phyloP scores from a whole-genome alignment of 208 protist species.

The Trichomonas gallinae region DNA sequence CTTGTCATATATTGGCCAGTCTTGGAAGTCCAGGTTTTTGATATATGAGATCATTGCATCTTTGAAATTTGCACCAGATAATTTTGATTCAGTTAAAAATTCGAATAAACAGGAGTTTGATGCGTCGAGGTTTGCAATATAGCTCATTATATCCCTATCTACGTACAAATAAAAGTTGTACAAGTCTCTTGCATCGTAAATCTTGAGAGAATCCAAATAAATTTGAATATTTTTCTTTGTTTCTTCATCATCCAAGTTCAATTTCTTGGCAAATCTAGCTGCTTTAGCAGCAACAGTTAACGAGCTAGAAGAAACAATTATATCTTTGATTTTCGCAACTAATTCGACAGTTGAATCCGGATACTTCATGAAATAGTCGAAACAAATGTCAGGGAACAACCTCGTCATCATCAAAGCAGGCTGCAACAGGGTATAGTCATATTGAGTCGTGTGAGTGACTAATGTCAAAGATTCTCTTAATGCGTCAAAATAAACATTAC shows the following conservation, averaged over 20 bases:
- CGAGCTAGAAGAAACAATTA: neutral
- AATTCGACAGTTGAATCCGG: neutral
- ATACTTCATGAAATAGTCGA: neutral
- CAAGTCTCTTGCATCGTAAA: neutral
- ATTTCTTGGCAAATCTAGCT: neutral
- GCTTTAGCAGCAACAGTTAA: neutral
- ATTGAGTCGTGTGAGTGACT: neutral
- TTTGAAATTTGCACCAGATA: neutral
- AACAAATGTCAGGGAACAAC: neutral
- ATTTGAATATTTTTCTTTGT: neutral
- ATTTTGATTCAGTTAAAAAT: neutral
- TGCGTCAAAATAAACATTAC: neutral
- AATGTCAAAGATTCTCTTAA: neutral
- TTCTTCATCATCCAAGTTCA: neutral
- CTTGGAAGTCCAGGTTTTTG: neutral
- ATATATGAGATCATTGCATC: neutral
- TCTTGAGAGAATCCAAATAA: neutral
- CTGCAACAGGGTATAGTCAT: neutral
- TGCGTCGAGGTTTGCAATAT: neutral
- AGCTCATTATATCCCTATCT: neutral
- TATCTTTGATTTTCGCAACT: neutral
- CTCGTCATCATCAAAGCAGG: neutral
- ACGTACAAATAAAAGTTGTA: neutral
- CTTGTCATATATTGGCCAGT: neutral
- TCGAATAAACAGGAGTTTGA: neutral